Evolutionary conservation across 2,329 filamentous ascomycete species (phyloP), one percentile per base, ranked within the genome.

Genomic region (Chaetomium strumarium): DNA sequence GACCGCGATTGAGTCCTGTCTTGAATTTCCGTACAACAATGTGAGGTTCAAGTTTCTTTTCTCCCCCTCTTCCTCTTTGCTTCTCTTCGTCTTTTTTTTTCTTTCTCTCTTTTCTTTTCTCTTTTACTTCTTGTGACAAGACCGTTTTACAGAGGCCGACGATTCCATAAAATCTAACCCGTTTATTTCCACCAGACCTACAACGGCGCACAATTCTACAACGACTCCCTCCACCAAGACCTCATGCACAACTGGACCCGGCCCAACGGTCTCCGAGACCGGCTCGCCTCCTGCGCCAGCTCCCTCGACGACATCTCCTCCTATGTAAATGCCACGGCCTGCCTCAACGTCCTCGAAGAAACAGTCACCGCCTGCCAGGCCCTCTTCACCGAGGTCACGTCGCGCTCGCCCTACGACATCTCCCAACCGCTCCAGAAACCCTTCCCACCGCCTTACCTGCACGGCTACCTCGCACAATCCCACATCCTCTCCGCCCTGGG

Each of bases 1-100:
- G 8, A 50, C 43, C n/a, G 19, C 31, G 5, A 8, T 31, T 3
- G 47, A 50, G 31, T 9, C 39, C 11, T 17, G 19, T 5, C 24
- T 43, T 20, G 40, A 50, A 3, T 50, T 44, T 24, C 47, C 47
- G 8, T 43, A 30, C 11, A 50, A 50, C 19, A 50, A 50, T n/a
- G 47, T 50, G 20, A 38, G 47, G 4, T 14, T 34, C 11, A 11
- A n/a, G n/a, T 14, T 10, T 11, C 33, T 34, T 34, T 34, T 5
- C 4, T 12, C 10, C 33, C 12, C 33, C 14, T 12, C 11, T n/a
- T n/a, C n/a, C n/a, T n/a, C n/a, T n/a, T n/a, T n/a, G n/a, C n/a
- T n/a, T n/a, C n/a, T n/a, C n/a, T n/a, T n/a, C n/a, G n/a, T n/a
- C n/a, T n/a, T n/a, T n/a, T n/a, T n/a, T n/a, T n/a, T n/a, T n/a